phyloP scores from a whole-genome alignment of 768 basidiomycete genomes.

The Pilatotrama ljubarskyi region DNA sequence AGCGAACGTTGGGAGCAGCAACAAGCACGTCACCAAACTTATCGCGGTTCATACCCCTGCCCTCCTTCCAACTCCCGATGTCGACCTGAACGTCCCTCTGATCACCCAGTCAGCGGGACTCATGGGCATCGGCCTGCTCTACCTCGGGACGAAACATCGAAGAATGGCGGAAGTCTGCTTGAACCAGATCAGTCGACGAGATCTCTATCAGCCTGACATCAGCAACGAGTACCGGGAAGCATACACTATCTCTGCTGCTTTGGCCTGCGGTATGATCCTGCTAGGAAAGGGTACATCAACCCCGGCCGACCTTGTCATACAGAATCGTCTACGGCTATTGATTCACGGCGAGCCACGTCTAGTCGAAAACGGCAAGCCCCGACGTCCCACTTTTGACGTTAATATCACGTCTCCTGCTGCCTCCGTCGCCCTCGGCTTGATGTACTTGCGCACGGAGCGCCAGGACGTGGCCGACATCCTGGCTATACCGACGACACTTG shows the following conservation, averaged over 20 bases:
- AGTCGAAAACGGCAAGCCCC: conserved; percentile 35
- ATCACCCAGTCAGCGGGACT: conserved; percentile 89
- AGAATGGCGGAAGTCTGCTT: conserved; percentile 94
- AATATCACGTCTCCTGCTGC: conserved; percentile 93
- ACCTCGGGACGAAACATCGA: conserved; percentile 83
- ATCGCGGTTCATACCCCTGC: conserved; percentile 93
- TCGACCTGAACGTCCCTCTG: conserved; percentile 88
- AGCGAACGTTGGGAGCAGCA: conserved; percentile 82
- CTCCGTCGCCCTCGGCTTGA: conserved; percentile 84
- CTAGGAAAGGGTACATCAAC: conserved; percentile 80
- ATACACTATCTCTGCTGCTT: conserved; percentile 84
- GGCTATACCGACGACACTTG: conserved; percentile 76
- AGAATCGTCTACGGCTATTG: conserved; percentile 69
- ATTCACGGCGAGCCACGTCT: conserved; percentile 70
- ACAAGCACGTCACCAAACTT: conserved; percentile 87
- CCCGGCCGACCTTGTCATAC: conserved; percentile 71
- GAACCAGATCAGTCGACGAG: conserved; percentile 74
- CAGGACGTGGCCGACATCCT: conserved; percentile 86
- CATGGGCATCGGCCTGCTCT: conserved; percentile 84
- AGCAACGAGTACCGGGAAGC: conserved; percentile 90
- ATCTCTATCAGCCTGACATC: conserved; percentile 78
- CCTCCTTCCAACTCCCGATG: conserved; percentile 79
- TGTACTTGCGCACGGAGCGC: conserved; percentile 87
- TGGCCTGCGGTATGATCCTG: conserved; percentile 97
- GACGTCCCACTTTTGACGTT: conserved; percentile 66